These are phyloP conservation scores for Podospora australis DNA, from an alignment of 495 filamentous ascomycete genomes.

Conservation along the genomic window DNA sequence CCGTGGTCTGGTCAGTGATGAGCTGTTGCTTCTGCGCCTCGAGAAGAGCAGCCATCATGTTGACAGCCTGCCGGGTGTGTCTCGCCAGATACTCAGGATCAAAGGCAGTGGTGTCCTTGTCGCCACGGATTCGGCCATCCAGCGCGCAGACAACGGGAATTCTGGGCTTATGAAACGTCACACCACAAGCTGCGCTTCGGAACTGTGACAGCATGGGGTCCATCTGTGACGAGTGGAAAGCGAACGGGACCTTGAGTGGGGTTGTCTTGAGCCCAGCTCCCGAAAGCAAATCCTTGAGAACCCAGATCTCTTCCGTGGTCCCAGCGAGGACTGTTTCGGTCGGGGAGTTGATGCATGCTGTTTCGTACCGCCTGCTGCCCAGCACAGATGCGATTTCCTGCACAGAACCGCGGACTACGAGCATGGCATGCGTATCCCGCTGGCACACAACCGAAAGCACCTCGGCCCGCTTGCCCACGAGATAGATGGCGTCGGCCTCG, in stretches of 20 bases:
- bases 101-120: conserved; percentile 45
- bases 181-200: conserved; percentile 43
- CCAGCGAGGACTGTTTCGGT: conserved; percentile 55
- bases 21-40: conserved; percentile 39
- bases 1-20: conserved; percentile 43
- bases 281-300: conserved; percentile 48
- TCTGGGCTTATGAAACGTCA: conserved; percentile 53
- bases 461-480: conserved; percentile 67
- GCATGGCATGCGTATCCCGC: conserved; percentile 60
- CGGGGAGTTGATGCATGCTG: conserved; percentile 56
- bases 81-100: conserved; percentile 55
- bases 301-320: conserved; percentile 40
- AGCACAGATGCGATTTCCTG: conserved; percentile 28
- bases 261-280: conserved; percentile 56
- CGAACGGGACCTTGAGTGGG: conserved; percentile 63
- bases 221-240: conserved; percentile 75
- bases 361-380: conserved; percentile 21
- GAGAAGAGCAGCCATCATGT: conserved; percentile 57
- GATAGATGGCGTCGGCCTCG: conserved; percentile 65
- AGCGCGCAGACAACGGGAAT: conserved; percentile 64
- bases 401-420: conserved; percentile 45
- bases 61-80: conserved; percentile 63
- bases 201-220: conserved; percentile 63
- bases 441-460: conserved; percentile 62
- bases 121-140: conserved; percentile 45